Conservation (phyloP, 1,139 yeast genomes). For the Nadsonia starkeyi-henricii region DNA sequence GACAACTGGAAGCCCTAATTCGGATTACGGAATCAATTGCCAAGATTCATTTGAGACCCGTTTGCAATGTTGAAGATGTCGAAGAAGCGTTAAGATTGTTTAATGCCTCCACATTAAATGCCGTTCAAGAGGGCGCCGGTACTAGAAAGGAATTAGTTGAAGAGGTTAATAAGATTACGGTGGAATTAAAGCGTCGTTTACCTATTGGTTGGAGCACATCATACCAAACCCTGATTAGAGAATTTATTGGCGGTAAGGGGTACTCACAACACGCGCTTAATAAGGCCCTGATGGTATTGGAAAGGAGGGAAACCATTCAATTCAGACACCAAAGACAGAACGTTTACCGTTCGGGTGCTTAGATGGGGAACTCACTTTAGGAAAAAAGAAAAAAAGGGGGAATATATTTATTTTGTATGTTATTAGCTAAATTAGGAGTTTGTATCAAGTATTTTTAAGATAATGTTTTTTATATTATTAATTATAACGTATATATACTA, state of each 20-base stretch:
- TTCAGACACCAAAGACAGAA: conserved; percentile 83
- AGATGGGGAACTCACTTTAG: too few species aligned
- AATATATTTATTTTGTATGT: too few species aligned
- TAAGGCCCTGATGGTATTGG: conserved; percentile 67
- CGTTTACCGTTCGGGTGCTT: conserved; percentile 68
- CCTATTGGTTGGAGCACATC: conserved; percentile 97
- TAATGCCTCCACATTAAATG: conserved; percentile 96
- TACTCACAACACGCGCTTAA: conserved; percentile 66
- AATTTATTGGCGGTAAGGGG: conserved; percentile 53
- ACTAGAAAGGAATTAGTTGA: conserved; percentile 39
- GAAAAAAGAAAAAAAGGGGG: too few species aligned
- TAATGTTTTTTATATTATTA: too few species aligned
- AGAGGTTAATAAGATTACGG: conserved; percentile 69
- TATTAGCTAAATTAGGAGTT: too few species aligned
- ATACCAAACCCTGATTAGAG: conserved; percentile 67
- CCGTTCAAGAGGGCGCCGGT: conserved; percentile 72
- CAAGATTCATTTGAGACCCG: conserved; percentile 65
- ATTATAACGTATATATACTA: too few species aligned
- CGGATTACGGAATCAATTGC: conserved; percentile 95
- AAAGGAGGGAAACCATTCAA: conserved; percentile 74
- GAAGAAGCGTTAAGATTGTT: conserved; percentile 91
- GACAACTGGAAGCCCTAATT: conserved; percentile 94
- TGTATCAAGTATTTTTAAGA: too few species aligned
- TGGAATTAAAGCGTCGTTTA: conserved; percentile 73
- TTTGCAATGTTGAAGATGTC: conserved; percentile 81